Evolutionary conservation across 768 basidiomycete genomes (phyloP).

Genomic region (Cyathus striatus): DNA sequence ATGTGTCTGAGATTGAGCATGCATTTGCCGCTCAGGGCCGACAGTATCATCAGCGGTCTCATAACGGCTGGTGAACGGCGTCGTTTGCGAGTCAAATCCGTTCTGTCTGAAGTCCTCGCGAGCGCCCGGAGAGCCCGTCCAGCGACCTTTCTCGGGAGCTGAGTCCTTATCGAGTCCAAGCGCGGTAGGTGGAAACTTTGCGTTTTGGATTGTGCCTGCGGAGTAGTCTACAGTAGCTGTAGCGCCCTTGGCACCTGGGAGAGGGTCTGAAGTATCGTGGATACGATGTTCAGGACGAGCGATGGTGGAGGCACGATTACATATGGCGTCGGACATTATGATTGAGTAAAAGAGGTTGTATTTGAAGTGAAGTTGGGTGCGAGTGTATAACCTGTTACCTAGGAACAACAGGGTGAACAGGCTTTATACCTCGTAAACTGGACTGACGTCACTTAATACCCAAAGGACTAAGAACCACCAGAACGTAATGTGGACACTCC

Average conservation of each 20-base stretch:
- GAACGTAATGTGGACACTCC: too few species aligned
- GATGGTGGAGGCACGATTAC: constrained; percentile 1
- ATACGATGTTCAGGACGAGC: constrained; percentile 33
- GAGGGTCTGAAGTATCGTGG: constrained; percentile 43
- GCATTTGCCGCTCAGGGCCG: constrained; percentile 3
- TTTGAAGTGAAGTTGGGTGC: too few species aligned
- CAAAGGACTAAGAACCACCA: too few species aligned
- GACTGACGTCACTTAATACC: too few species aligned
- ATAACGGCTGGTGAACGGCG: constrained; percentile 1
- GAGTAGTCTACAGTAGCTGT: constrained; percentile 30
- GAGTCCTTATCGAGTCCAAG: constrained; percentile 5
- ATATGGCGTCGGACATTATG: constrained; percentile 1
- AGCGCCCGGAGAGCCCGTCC: background rate
- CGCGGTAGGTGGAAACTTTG: constrained; percentile 10
- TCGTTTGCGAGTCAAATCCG: background rate
- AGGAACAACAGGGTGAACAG: too few species aligned
- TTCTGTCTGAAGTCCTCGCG: background rate
- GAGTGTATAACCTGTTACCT: too few species aligned
- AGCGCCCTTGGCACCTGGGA: constrained; percentile 34
- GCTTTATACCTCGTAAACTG: too few species aligned
- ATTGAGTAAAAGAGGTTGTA: background rate
- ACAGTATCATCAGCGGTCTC: background rate
- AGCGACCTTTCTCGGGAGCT: background rate
- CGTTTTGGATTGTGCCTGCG: constrained; percentile 29
- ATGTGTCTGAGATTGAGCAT: constrained; percentile 1